Conservation (phyloP, 1,284 basidiomycete species). For the Moesziomyces aphidis region DNA sequence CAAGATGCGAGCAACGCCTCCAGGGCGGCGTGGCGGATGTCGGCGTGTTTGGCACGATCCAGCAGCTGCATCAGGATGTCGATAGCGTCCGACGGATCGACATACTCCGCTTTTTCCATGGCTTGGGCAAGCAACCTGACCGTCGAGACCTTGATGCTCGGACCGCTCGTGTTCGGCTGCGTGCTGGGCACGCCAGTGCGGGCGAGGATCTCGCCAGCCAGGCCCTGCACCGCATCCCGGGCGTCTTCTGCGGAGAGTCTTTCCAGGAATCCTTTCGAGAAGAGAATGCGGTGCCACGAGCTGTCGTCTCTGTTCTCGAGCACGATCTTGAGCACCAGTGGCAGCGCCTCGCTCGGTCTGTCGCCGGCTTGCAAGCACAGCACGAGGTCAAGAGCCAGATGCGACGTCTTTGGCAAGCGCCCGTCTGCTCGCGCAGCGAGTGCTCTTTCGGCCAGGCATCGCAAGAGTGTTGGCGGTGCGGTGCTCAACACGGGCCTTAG, state of each 20-base stretch:
- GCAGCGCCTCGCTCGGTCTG: background rate
- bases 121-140: slow-evolving; percentile 3
- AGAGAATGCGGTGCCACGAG: slow-evolving; percentile 11
- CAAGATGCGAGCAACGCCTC: background rate
- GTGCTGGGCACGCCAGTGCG: background rate
- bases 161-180: background rate
- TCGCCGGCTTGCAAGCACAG: slow-evolving; percentile 1
- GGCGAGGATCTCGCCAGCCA: background rate
- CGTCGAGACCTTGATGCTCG: slow-evolving; percentile 4
- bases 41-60: background rate
- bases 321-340: background rate
- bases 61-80: background rate
- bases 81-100: background rate
- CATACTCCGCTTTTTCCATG: background rate
- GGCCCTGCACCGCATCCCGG: background rate
- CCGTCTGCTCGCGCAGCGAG: background rate
- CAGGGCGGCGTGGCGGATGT: slow-evolving; percentile 1
- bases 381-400: background rate
- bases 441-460: background rate
- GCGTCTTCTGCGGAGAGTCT: slow-evolving; percentile 1
- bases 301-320: slow-evolving; percentile 3
- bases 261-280: background rate
- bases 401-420: background rate
- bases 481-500: too few relatives aligned
- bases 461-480: background rate